Evolutionary conservation across 1,284 basidiomycete genomes (phyloP).

Genomic region (Heterobasidion occidentale): DNA sequence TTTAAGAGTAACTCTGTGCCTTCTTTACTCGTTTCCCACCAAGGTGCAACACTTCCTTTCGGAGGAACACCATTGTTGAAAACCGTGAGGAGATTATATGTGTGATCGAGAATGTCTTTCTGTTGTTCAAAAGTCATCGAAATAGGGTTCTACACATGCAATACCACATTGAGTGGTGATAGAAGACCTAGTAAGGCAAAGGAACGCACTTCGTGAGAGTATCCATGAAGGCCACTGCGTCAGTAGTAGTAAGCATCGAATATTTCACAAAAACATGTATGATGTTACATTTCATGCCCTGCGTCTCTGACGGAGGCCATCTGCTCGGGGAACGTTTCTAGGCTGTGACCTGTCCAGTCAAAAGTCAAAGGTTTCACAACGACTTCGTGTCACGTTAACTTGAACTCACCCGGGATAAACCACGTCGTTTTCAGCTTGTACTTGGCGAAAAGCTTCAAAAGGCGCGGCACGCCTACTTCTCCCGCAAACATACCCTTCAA

Average conservation of each 20-base stretch:
- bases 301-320: constrained; percentile 60
- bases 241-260: constrained; percentile 1
- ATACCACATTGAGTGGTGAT: background rate
- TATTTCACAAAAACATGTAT: background rate
- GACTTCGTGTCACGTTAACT: background rate
- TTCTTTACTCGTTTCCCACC: constrained; percentile 76
- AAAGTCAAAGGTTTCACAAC: background rate
- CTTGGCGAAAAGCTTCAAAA: constrained; percentile 69
- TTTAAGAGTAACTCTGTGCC: constrained; percentile 61
- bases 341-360: constrained; percentile 44
- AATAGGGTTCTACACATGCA: constrained; percentile 44
- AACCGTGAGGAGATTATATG: constrained; percentile 55
- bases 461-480: constrained; percentile 61
- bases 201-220: constrained; percentile 56
- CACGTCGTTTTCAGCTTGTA: constrained; percentile 61
- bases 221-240: constrained; percentile 60
- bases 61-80: constrained; percentile 67
- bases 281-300: constrained; percentile 55
- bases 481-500: constrained; percentile 62
- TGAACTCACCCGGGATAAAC: constrained; percentile 58
- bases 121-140: constrained; percentile 62
- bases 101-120: constrained; percentile 64
- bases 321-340: constrained; percentile 63
- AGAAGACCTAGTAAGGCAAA: background rate
- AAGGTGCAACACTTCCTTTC: constrained; percentile 63